These are phyloP conservation scores for Saccharomyces uvarum DNA, from an alignment of 1,139 yeast species.

Conservation along the genomic window DNA sequence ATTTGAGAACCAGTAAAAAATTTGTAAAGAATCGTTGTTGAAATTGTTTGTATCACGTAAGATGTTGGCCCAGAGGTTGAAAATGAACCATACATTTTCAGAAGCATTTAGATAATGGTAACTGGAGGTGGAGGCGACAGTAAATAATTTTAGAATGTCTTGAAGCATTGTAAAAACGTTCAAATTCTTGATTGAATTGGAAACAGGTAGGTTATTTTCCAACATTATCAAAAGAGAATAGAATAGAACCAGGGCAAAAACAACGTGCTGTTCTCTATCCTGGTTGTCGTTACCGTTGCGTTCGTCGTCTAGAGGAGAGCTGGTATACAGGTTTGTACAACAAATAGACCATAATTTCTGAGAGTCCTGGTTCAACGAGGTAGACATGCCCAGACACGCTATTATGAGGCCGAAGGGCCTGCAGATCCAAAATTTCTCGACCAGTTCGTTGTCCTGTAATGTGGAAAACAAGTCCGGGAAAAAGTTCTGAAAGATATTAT, in stretches of 20 bases:
- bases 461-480: background rate
- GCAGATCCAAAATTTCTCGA: background rate
- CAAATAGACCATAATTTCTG: background rate
- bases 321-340: background rate
- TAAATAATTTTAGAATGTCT: background rate
- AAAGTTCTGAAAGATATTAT: background rate
- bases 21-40: constrained; percentile 3
- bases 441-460: background rate
- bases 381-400: background rate
- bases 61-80: constrained; percentile 10
- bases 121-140: background rate
- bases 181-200: background rate
- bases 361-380: background rate
- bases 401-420: background rate
- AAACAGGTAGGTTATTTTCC: background rate
- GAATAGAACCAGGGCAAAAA: background rate
- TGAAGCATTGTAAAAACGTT: background rate
- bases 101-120: background rate
- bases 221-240: background rate
- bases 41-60: constrained; percentile 1
- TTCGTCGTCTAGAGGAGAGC: background rate
- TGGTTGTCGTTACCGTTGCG: background rate
- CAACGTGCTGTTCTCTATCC: background rate
- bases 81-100: constrained; percentile 5
- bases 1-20: constrained; percentile 7